Evolutionary conservation across 2,329 filamentous ascomycete species (phyloP).

Genomic region (Aspergillus texensis): DNA sequence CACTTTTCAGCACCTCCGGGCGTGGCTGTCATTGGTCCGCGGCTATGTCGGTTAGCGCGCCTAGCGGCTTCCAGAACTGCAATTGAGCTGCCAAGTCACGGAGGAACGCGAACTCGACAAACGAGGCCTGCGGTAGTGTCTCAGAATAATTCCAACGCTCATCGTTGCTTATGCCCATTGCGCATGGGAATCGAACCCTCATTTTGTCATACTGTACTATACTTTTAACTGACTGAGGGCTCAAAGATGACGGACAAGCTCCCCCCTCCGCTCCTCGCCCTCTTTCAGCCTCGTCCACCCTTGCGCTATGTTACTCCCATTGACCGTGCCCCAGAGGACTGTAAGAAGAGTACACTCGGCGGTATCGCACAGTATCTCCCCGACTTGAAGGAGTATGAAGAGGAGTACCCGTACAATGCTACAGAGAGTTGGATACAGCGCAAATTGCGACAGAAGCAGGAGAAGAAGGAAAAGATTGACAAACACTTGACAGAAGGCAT

Average conservation of each 20-base stretch:
- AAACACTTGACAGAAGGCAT: constrained; percentile 66
- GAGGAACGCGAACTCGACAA: constrained; percentile 26
- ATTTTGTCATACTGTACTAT: not conserved
- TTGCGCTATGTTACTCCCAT: constrained; percentile 83
- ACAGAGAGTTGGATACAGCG: constrained; percentile 93
- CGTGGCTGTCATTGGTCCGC: constrained; percentile 29
- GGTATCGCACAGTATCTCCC: constrained; percentile 76
- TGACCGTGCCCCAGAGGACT: constrained; percentile 81
- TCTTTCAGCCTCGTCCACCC: constrained; percentile 92
- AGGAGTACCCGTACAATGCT: constrained; percentile 73
- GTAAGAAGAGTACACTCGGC: constrained; percentile 71
- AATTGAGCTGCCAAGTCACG: constrained; percentile 9
- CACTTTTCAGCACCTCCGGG: constrained; percentile 30
- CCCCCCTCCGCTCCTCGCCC: constrained; percentile 85
- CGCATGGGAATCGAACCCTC: not conserved
- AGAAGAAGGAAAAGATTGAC: constrained; percentile 73
- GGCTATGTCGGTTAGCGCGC: constrained; percentile 29
- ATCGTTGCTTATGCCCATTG: not conserved
- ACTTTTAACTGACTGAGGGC: constrained; percentile 11
- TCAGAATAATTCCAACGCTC: not conserved
- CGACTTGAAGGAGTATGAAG: constrained; percentile 74
- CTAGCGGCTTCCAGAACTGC: constrained; percentile 16
- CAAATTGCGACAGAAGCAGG: constrained; percentile 78
- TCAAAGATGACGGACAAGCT: constrained; percentile 90
- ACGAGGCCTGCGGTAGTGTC: not conserved